Conservation (phyloP, 306 rosid genomes). For the Vigna nakashimae region DNA sequence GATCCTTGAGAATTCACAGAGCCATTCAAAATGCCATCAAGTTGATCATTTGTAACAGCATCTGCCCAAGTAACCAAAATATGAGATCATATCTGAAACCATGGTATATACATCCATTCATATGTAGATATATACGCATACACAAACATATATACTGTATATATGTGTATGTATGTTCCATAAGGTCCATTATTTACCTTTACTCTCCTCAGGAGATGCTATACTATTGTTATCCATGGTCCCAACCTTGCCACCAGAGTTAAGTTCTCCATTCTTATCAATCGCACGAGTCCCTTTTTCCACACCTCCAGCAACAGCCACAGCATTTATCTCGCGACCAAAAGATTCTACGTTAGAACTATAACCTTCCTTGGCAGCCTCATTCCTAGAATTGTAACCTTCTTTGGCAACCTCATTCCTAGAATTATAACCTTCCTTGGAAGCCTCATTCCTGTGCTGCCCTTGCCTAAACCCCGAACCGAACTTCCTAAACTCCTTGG, state of each 20-base stretch:
- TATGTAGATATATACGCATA: background rate
- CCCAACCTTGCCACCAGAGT: slow-evolving; percentile 51
- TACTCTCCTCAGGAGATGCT: slow-evolving; percentile 50
- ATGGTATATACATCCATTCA: background rate
- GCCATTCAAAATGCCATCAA: slow-evolving; percentile 54
- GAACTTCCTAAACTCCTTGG: slow-evolving; percentile 61
- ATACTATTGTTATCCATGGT: slow-evolving; percentile 54
- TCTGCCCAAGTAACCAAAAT: slow-evolving; percentile 55
- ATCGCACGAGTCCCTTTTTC: slow-evolving; percentile 53
- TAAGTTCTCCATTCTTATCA: slow-evolving; percentile 49
- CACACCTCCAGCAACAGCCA: slow-evolving; percentile 41
- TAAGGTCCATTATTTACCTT: slow-evolving; percentile 53
- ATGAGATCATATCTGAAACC: background rate
- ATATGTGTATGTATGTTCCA: background rate
- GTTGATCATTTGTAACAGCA: slow-evolving; percentile 52
- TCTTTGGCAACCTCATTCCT: slow-evolving; percentile 58
- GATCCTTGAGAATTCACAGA: slow-evolving; percentile 55
- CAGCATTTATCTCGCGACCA: slow-evolving; percentile 50
- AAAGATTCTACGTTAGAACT: slow-evolving; percentile 52
- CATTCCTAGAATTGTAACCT: slow-evolving; percentile 44
- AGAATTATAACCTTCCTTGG: slow-evolving; percentile 31
- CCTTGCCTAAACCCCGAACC: slow-evolving; percentile 54
- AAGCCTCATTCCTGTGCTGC: slow-evolving; percentile 54
- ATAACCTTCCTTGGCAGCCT: slow-evolving; percentile 55
- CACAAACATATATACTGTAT: no score